These are phyloP conservation scores for Arthrobotrys sinensis DNA, from an alignment of 2,329 filamentous ascomycete genomes.

Conservation along the genomic window DNA sequence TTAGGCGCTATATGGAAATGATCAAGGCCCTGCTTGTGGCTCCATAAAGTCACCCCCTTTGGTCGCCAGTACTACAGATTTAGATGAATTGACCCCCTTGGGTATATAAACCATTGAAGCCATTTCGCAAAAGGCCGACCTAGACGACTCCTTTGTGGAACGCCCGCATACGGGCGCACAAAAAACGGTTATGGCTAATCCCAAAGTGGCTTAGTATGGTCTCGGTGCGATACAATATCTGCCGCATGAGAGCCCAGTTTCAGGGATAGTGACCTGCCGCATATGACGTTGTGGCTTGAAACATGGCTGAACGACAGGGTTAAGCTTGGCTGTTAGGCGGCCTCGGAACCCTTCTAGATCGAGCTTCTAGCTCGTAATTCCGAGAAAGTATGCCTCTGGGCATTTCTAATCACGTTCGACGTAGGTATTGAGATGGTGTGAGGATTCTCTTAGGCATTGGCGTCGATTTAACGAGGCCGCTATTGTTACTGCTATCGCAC, in stretches of 20 bases:
- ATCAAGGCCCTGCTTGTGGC: not conserved
- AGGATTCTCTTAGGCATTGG: no score
- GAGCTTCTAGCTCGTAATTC: conserved; percentile 70
- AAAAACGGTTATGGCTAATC: not conserved
- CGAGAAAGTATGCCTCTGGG: conserved; percentile 63
- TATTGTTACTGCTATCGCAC: no score
- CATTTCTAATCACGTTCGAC: no score
- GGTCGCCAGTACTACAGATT: not conserved
- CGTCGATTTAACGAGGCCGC: no score
- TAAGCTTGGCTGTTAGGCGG: not conserved
- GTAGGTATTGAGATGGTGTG: no score
- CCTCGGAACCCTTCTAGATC: not conserved
- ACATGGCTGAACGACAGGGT: conserved; percentile 15
- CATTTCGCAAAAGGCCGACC: no score
- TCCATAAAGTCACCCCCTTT: not conserved
- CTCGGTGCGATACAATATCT: conserved; percentile 14
- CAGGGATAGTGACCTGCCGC: conserved; percentile 13
- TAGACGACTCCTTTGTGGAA: no score
- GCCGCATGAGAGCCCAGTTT: conserved; percentile 12
- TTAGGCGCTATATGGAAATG: not conserved
- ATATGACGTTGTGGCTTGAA: conserved; percentile 31
- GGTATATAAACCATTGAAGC: no score
- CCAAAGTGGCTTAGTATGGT: not conserved
- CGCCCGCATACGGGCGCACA: conserved; percentile 7
- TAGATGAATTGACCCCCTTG: not conserved